phyloP scores from a whole-genome alignment of 2,329 filamentous ascomycete species.

The Trichoderma polysporum region DNA sequence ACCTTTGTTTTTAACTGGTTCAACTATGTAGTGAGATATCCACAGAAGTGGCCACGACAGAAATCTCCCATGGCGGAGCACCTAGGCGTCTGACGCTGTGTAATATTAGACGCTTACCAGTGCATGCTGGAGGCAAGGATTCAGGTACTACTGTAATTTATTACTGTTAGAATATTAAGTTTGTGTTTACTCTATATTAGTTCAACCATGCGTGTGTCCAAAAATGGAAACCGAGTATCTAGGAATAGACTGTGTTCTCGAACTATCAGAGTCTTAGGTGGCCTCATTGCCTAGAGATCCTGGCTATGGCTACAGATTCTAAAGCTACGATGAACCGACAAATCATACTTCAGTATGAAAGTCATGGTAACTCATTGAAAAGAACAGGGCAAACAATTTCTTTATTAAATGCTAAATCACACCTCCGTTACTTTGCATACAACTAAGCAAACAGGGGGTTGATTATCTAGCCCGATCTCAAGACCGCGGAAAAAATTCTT shows the following conservation, averaged over 20 bases:
- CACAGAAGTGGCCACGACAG: neutral
- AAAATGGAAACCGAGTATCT: neutral
- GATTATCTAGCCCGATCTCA: neutral
- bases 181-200: neutral
- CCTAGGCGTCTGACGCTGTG: neutral
- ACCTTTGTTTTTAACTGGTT: neutral
- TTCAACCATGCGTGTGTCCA: neutral
- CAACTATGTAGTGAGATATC: too few species aligned
- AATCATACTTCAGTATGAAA: neutral
- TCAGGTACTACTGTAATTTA: neutral
- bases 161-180: neutral
- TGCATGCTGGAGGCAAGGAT: neutral
- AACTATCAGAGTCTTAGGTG: neutral
- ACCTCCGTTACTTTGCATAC: neutral
- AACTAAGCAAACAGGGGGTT: neutral
- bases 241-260: neutral
- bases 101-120: neutral
- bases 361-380: neutral
- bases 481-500: neutral
- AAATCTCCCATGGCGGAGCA: neutral
- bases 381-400: neutral
- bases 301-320: neutral
- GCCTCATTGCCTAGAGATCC: neutral
- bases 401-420: neutral
- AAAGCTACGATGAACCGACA: neutral